Conservation (phyloP, 441 rosid genomes). For the Cnidoscolus chayamansa region DNA sequence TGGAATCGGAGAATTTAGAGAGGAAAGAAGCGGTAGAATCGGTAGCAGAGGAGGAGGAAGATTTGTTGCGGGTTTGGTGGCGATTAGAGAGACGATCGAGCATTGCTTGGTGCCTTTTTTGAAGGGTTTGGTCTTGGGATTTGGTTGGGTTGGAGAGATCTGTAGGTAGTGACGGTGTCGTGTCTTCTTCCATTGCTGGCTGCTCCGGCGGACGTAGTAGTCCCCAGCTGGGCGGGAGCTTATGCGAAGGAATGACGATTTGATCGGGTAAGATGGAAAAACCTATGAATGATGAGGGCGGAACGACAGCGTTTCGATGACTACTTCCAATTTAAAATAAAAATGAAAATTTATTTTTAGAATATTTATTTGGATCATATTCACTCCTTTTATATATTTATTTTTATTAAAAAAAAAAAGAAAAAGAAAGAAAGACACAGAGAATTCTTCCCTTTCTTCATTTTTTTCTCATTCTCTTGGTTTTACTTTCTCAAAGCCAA, state of each 20-base stretch:
- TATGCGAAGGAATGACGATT: neutral
- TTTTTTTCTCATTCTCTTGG: too few species aligned
- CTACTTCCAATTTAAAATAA: too few species aligned
- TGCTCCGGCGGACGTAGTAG: neutral
- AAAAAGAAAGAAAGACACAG: too few species aligned
- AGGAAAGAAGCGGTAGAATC: conserved; percentile 48
- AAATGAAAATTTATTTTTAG: too few species aligned
- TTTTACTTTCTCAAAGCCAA: too few species aligned
- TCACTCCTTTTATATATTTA: too few species aligned
- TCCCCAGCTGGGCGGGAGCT: neutral
- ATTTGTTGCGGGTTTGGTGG: conserved; percentile 49
- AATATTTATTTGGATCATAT: too few species aligned
- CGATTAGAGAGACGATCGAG: conserved; percentile 72
- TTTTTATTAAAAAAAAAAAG: too few species aligned
- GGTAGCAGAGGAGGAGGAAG: conserved; percentile 24
- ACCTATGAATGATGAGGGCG: too few species aligned
- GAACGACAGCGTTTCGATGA: too few species aligned
- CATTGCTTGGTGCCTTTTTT: conserved; percentile 71
- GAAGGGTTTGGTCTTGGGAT: conserved; percentile 31
- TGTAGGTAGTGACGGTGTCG: neutral
- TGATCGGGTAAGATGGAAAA: too few species aligned
- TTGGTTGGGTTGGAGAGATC: conserved; percentile 14
- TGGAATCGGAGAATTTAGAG: conserved; percentile 54
- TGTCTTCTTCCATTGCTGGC: conserved; percentile 22
- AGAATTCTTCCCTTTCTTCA: too few species aligned